A percentile compares a stretch with the other conserved stretches of the same genome.
These are phyloP conservation scores for Solanum chilense DNA, from an alignment of 257 asterid species.

Conservation along the genomic window DNA sequence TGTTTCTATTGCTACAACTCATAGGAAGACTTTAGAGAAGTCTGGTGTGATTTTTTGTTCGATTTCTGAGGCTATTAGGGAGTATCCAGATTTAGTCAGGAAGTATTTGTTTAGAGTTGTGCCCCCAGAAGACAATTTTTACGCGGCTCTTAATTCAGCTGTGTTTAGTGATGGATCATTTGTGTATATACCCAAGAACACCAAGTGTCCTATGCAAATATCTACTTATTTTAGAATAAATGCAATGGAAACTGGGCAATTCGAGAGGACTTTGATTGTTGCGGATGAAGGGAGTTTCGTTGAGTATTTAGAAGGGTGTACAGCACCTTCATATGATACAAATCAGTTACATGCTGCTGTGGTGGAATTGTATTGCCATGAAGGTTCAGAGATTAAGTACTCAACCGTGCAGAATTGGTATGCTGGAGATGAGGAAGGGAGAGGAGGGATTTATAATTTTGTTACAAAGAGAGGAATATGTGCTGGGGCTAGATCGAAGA, in stretches of 20 bases:
- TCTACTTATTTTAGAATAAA: conserved; percentile 92
- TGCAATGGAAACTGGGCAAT: conserved; percentile 96
- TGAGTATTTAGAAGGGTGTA: conserved; percentile 96
- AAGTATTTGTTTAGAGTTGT: conserved; percentile 81
- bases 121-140: conserved; percentile 81
- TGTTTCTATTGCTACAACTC: conserved; percentile 92
- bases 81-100: conserved; percentile 66
- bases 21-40: conserved; percentile 68
- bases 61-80: conserved; percentile 82
- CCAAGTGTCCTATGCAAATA: conserved; percentile 91
- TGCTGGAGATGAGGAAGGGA: conserved; percentile 86
- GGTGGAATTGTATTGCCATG: conserved; percentile 76
- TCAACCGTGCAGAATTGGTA: conserved; percentile 99
- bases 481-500: conserved; percentile 65
- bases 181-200: conserved; percentile 77
- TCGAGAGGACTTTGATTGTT: conserved; percentile 87
- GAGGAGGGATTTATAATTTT: conserved; percentile 80
- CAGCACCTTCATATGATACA: conserved; percentile 89
- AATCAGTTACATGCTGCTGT: conserved; percentile 93
- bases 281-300: conserved; percentile 93
- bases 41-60: conserved; percentile 93
- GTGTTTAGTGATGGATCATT: conserved; percentile 97
- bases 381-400: conserved; percentile 81
- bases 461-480: conserved; percentile 93
- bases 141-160: conserved; percentile 80